Conservation (phyloP, 1,284 basidiomycete genomes). For the Cryptococcus sp. region DNA sequence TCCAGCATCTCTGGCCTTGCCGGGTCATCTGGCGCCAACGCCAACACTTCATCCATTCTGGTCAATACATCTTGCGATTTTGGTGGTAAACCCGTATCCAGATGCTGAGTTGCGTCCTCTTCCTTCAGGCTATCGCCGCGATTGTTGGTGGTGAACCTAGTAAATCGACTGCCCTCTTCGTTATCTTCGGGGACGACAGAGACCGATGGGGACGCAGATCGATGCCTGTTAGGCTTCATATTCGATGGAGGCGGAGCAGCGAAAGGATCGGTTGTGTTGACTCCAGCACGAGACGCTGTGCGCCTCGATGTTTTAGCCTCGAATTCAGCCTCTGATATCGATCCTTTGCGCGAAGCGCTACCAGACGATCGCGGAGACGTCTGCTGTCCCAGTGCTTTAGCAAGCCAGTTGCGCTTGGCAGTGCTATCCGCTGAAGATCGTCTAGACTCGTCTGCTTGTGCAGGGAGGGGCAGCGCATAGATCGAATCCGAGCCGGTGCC, state of each 20-base stretch:
- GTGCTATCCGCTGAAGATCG: constrained; percentile 34
- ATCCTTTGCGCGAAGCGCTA: constrained; percentile 22
- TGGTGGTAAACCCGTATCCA: constrained; percentile 15
- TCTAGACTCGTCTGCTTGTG: constrained; percentile 10
- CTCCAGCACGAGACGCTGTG: too few species aligned
- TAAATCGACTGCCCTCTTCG: constrained; percentile 33
- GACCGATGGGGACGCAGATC: constrained; percentile 33
- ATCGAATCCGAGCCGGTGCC: constrained; percentile 21
- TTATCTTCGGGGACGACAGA: constrained; percentile 33
- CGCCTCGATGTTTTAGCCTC: too few species aligned
- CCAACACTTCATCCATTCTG: constrained; percentile 59
- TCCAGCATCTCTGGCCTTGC: constrained; percentile 69
- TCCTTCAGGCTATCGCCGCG: constrained; percentile 2
- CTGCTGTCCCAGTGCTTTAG: constrained; percentile 35
- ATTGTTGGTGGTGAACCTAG: constrained; percentile 24
- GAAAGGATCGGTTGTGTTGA: constrained; percentile 25
- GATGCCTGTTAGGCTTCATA: constrained; percentile 13
- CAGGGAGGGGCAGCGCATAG: constrained; percentile 31
- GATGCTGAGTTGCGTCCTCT: neutral
- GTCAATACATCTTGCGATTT: constrained; percentile 38
- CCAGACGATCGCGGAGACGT: constrained; percentile 33
- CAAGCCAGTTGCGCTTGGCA: constrained; percentile 34
- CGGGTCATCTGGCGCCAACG: constrained; percentile 60
- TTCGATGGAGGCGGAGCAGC: constrained; percentile 18
- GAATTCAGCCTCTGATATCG: too few species aligned